Base-by-base conservation (phyloP, 2,329 filamentous ascomycete species). In the Colletotrichum liriopes region DNA sequence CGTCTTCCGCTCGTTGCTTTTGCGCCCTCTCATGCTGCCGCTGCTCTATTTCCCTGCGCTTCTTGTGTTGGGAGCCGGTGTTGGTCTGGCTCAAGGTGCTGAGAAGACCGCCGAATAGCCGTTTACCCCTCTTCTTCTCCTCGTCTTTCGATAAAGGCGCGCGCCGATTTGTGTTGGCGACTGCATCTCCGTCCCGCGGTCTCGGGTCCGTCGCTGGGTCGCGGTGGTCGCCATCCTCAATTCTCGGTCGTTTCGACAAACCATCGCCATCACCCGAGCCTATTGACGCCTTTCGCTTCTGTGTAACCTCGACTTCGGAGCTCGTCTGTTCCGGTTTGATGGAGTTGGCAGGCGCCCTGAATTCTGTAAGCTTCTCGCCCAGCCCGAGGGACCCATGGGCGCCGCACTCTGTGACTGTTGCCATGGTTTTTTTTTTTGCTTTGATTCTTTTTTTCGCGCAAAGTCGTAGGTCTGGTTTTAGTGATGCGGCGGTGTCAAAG, bases 81-180 rank as follows among this genome's bases (percentile, higher is more conserved):
- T 88, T 88, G 77, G 89, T 92, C 83, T 96, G 93, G 81, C 92
- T 94, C 72, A 97, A 87, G 47, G 93, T 94, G 80, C 88, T 93
- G 72, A 96, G 85, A 68, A 97, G 84, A 45, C 92, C 93, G 73
- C 96, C 95, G 79, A 98, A 98, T 73, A 98, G 86, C 65, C 96
- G 90, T 81, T 93, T 93, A 29, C 94, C 93, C 47, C 96, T 92
- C 80, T 93, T 94, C 81, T 92, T 94, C 80, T 98, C 96, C 77
- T 97, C 93, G 69, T 91, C 73, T 51, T 52, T 75, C 20, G 72
- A 72, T 3, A 62, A 5, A 8, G 61, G 16, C 11, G 81, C 83
- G 62, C 85, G 83, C 62, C 82, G 80, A 64, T 82, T 78, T 67
- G 77, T 60, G 39, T 74, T 58, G 65, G 67, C 67, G 35, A 74